Conservation (phyloP, 2,329 filamentous ascomycete genomes). For the Clarireedia hainanense region DNA sequence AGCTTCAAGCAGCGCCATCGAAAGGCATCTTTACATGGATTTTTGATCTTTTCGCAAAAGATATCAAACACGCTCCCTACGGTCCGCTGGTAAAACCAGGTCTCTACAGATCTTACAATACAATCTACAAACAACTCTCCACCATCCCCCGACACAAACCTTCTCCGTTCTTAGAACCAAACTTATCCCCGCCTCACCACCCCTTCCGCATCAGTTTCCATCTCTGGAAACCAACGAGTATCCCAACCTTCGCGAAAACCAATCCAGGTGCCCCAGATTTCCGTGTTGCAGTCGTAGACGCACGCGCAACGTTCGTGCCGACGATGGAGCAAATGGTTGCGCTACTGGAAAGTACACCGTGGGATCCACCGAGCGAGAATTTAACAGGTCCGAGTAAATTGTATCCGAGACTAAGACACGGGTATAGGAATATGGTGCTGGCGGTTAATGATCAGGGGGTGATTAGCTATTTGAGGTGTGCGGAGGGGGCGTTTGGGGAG, state of each 20-base stretch:
- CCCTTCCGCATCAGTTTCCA: slow-evolving; percentile 72
- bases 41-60: slow-evolving; percentile 24
- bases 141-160: slow-evolving; percentile 67
- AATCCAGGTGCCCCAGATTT: slow-evolving; percentile 74
- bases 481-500: slow-evolving; percentile 70
- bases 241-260: slow-evolving; percentile 66
- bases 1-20: slow-evolving; percentile 6
- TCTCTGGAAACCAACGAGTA: slow-evolving; percentile 65
- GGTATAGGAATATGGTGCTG: slow-evolving; percentile 73
- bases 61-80: slow-evolving; percentile 20
- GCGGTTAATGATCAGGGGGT: slow-evolving; percentile 87
- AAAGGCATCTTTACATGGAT: slow-evolving; percentile 26
- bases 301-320: slow-evolving; percentile 63
- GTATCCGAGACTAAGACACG: slow-evolving; percentile 76
- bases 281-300: slow-evolving; percentile 73
- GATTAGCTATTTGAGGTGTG: slow-evolving; percentile 77
- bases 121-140: slow-evolving; percentile 70
- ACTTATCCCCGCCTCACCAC: slow-evolving; percentile 28
- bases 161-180: slow-evolving; percentile 21
- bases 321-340: slow-evolving; percentile 62
- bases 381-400: slow-evolving; percentile 42
- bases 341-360: slow-evolving; percentile 67
- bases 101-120: slow-evolving; percentile 56
- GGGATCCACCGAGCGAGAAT: slow-evolving; percentile 45
- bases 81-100: slow-evolving; percentile 56